Conservation (phyloP, 2,329 filamentous ascomycete species). For the Colletotrichum falcatum region DNA sequence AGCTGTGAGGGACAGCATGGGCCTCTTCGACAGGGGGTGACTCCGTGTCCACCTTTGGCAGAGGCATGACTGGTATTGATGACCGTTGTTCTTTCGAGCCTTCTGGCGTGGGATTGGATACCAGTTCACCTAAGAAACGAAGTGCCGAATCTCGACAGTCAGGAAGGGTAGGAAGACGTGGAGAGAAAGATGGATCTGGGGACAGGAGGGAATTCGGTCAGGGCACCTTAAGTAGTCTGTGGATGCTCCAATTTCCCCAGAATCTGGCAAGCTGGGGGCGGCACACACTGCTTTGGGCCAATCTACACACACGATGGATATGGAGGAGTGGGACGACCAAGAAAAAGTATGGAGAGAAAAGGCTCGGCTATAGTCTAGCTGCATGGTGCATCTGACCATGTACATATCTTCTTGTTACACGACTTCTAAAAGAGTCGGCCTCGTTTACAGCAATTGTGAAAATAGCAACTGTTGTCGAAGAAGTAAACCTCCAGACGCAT, state of each 20-base stretch:
- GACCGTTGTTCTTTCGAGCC: not conserved
- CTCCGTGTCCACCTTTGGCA: constrained; percentile 28
- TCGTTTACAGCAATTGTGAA: not conserved
- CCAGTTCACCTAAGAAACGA: not conserved
- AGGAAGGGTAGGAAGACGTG: not conserved
- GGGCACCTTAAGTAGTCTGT: constrained; percentile 2
- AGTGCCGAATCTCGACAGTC: not conserved
- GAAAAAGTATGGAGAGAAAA: constrained; percentile 16
- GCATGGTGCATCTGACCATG: constrained; percentile 9
- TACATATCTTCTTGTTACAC: not conserved
- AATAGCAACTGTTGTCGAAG: not conserved
- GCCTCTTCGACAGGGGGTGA: constrained; percentile 22
- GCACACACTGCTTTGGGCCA: constrained; percentile 18
- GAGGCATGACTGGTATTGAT: constrained; percentile 9
- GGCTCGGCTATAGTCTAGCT: constrained; percentile 4
- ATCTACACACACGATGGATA: constrained; percentile 9
- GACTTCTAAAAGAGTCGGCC: too few relatives aligned
- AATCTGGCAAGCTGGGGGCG: not conserved
- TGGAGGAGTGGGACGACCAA: constrained; percentile 38
- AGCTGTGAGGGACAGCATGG: constrained; percentile 6
- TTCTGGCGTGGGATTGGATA: too few relatives aligned
- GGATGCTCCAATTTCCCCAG: not conserved
- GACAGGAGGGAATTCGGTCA: not conserved
- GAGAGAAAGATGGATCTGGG: constrained; percentile 6
- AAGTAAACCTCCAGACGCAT: not conserved